Evolutionary conservation across 2,329 filamentous ascomycete genomes (phyloP).

Genomic region (Keithomyces neogunnii): DNA sequence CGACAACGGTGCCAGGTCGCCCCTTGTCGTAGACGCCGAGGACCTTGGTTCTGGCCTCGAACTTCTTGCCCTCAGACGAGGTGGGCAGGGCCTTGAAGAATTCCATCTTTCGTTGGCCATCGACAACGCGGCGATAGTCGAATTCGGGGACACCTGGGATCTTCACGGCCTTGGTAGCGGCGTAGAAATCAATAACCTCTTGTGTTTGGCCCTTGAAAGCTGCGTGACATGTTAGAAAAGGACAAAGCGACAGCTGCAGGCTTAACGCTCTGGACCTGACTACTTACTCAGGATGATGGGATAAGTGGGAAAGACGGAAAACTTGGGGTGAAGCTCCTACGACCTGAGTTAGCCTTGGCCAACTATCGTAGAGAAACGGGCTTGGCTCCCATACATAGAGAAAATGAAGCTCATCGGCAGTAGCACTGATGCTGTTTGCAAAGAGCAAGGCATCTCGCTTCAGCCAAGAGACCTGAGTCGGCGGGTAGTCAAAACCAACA

Average conservation of each 20-base stretch:
- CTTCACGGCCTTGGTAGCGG: constrained; percentile 51
- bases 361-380: not conserved
- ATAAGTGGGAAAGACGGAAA: constrained; percentile 84
- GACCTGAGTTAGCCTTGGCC: not conserved
- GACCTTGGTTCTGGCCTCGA: constrained; percentile 70
- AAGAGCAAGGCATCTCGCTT: constrained; percentile 87
- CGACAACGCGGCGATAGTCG: constrained; percentile 65
- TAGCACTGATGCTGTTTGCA: constrained; percentile 80
- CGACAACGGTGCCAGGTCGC: constrained; percentile 70
- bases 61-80: constrained; percentile 60
- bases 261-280: too few species aligned
- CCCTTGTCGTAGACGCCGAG: constrained; percentile 88
- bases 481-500: constrained; percentile 72
- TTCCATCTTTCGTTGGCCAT: constrained; percentile 74
- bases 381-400: constrained; percentile 57
- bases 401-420: constrained; percentile 82
- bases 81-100: constrained; percentile 70
- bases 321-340: constrained; percentile 80
- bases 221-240: constrained; percentile 12
- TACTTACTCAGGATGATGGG: constrained; percentile 65
- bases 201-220: constrained; percentile 69
- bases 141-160: constrained; percentile 74
- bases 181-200: constrained; percentile 82
- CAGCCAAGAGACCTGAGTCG: constrained; percentile 69
- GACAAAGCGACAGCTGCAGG: not conserved